Evolutionary conservation across 495 filamentous ascomycete species (phyloP).

Genomic region (Hypoxylon cercidicola): DNA sequence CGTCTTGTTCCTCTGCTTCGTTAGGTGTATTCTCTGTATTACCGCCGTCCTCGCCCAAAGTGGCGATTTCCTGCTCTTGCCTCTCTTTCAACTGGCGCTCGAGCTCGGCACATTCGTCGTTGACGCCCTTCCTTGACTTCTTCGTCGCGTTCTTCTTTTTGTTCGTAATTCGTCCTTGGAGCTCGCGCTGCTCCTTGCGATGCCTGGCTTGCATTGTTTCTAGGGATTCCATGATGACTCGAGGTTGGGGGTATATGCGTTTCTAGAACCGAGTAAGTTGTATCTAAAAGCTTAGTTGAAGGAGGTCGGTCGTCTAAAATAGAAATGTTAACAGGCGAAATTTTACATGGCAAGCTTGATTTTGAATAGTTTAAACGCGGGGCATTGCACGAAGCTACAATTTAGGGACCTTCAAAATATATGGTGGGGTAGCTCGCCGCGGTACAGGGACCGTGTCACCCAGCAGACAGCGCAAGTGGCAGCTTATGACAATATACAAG

Average conservation of each 20-base stretch:
- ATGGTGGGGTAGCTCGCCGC: background rate
- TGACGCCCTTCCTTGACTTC: slow-evolving; percentile 91
- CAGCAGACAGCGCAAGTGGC: background rate
- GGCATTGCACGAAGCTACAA: background rate
- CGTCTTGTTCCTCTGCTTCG: slow-evolving; percentile 26
- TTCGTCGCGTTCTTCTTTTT: slow-evolving; percentile 97
- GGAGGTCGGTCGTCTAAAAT: background rate
- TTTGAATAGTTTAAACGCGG: slow-evolving; percentile 17
- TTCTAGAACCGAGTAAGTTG: background rate
- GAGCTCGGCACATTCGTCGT: slow-evolving; percentile 81
- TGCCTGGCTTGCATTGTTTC: slow-evolving; percentile 83
- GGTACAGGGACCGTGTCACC: no score
- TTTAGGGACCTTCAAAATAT: background rate
- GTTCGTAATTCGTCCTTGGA: slow-evolving; percentile 84
- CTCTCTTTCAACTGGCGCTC: slow-evolving; percentile 73
- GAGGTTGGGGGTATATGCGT: background rate
- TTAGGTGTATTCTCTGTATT: slow-evolving; percentile 23
- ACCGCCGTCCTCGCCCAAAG: slow-evolving; percentile 58
- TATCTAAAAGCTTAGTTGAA: background rate
- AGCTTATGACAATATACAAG: background rate
- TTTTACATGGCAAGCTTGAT: background rate
- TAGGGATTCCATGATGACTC: slow-evolving; percentile 57
- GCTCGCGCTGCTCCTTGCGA: slow-evolving; percentile 86
- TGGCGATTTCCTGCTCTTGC: slow-evolving; percentile 73
- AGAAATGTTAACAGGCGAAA: background rate